Evolutionary conservation across 1,284 basidiomycete genomes (phyloP).

Genomic region (Naganishia sp.): DNA sequence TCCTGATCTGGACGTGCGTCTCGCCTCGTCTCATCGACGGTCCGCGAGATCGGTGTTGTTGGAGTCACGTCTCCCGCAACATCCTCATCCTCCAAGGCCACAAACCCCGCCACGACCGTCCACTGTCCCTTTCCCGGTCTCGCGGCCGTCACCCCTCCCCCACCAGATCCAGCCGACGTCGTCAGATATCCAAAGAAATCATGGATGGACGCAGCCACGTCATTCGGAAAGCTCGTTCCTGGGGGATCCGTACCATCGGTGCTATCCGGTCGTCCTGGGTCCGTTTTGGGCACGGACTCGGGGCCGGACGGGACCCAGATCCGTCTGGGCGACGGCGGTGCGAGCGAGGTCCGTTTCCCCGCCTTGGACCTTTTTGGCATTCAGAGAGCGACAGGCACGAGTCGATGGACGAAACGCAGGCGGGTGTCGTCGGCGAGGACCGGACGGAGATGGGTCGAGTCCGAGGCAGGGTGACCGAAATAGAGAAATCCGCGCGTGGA

Average conservation of each 20-base stretch:
- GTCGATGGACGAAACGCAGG: not conserved
- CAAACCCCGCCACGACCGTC: conserved; percentile 29
- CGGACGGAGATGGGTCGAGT: not conserved
- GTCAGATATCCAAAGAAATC: conserved; percentile 8
- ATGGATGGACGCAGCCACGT: not conserved
- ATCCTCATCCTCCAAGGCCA: not conserved
- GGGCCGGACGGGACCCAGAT: not conserved
- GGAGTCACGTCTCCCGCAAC: not conserved
- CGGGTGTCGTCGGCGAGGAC: not conserved
- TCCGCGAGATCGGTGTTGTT: too few relatives aligned
- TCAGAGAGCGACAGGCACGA: not conserved
- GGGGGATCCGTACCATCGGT: too few relatives aligned
- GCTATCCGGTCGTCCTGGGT: too few relatives aligned
- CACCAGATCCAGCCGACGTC: conserved; percentile 1
- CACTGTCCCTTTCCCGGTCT: conserved; percentile 26
- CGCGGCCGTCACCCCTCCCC: conserved; percentile 19
- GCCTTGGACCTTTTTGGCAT: conserved; percentile 1
- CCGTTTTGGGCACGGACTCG: too few relatives aligned
- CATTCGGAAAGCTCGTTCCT: not conserved
- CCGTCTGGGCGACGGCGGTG: not conserved
- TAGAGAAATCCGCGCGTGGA: too few relatives aligned
- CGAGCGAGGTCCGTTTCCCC: not conserved
- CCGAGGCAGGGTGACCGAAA: too few relatives aligned
- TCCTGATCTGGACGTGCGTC: too few relatives aligned
- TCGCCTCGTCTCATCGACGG: too few relatives aligned